These are phyloP conservation scores for Echites panduratus DNA, from an alignment of 257 asterid genomes.

Conservation along the genomic window DNA sequence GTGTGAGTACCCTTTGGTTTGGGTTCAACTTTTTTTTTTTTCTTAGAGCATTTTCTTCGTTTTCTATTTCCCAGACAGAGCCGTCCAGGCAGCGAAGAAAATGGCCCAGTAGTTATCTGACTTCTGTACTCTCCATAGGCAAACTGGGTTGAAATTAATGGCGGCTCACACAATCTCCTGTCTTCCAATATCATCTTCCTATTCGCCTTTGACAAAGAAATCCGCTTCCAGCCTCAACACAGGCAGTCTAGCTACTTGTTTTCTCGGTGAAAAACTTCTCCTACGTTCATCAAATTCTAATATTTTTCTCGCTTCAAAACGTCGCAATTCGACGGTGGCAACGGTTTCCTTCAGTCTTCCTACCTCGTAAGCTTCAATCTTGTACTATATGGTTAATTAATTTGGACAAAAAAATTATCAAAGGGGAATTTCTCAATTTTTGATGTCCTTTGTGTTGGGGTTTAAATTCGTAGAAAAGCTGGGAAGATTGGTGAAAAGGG, in stretches of 20 bases:
- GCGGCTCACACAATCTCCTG: slow-evolving; percentile 68
- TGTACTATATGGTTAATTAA: not conserved
- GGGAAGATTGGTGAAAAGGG: slow-evolving; percentile 37
- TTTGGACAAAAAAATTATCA: slow-evolving; percentile 1
- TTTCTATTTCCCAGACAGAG: not conserved
- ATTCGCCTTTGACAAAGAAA: slow-evolving; percentile 33
- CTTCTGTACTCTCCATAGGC: not conserved
- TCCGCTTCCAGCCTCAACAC: slow-evolving; percentile 26
- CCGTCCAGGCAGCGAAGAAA: not conserved
- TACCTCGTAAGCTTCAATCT: slow-evolving; percentile 39
- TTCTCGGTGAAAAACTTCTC: slow-evolving; percentile 47
- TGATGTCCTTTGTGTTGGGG: slow-evolving; percentile 3
- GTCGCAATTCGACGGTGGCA: slow-evolving; percentile 51
- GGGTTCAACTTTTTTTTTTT: too few species aligned
- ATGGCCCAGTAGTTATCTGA: not conserved
- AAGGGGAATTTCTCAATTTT: not conserved
- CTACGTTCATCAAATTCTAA: slow-evolving; percentile 30
- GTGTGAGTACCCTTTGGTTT: too few species aligned
- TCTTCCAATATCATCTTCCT: slow-evolving; percentile 37
- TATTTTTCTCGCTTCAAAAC: slow-evolving; percentile 31
- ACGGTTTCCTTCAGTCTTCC: slow-evolving; percentile 69
- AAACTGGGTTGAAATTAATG: slow-evolving; percentile 30
- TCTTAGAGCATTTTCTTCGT: not conserved
- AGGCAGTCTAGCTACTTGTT: slow-evolving; percentile 23
- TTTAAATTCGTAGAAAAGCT: slow-evolving; percentile 41